Base-by-base conservation (phyloP, 2,329 filamentous ascomycete species). In the Colletotrichum nymphaeae region DNA sequence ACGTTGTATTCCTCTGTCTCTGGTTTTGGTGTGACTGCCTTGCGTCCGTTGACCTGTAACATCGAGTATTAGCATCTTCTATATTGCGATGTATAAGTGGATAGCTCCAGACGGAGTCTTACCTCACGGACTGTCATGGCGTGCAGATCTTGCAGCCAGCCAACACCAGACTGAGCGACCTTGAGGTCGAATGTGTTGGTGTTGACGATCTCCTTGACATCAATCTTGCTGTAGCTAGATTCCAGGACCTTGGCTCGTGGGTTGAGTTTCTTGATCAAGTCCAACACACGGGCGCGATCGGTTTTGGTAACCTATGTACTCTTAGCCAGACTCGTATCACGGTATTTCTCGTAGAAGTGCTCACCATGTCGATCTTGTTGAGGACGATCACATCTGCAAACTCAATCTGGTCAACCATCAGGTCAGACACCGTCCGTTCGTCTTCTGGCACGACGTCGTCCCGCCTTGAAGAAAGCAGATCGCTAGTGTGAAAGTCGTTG, bases 371-470 rank as follows among this genome's bases (percentile, higher is more conserved):
- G 6, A 89, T 84, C 80, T 94, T 94, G 82, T 94, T 94, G 24
- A 94, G 82, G 4, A 94, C 86, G 16, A 94, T 87, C 7, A 94
- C 92, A 75, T 94, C 92, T 0, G 93, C 92, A 76, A 95, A 95
- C 80, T 95, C 93, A 72, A 94, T 93, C 77, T 94, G 93, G 76
- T 94, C 93, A 0, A 93, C 92, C 87, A 94, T 93, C 0, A 95
- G 86, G 76, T 94, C 92, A 0, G 92, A 93, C 2, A 95, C 92
- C 0, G 92, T 94, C 0, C 93, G 85, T 76, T 95, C 92, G 73
- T 95, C 93, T 75, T 94, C 93, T 0, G 89, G 80, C 5, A 89
- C 85, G 1, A 92, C 89, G 32, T 92, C 90, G 5, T 91, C 86
- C 14, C 85, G 90, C 2, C 93, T 87, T 26, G 90, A 88, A 0